Evolutionary conservation across 2,329 filamentous ascomycete species (phyloP).

Genomic region (Rutstroemia sp.): DNA sequence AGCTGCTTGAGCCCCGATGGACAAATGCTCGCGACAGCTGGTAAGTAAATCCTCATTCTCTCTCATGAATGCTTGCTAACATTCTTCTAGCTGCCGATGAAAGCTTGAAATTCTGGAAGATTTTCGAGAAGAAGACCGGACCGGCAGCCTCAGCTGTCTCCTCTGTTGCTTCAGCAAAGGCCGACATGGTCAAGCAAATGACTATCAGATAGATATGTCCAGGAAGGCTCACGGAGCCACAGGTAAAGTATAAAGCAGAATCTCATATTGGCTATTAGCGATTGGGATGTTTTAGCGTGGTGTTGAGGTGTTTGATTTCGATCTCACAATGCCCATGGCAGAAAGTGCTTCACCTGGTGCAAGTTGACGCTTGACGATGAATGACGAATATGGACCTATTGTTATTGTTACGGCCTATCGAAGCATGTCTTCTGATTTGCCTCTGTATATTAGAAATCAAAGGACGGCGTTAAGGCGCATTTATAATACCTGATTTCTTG

Average conservation of each 20-base stretch:
- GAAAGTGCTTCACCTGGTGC: conserved; percentile 38
- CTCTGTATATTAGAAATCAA: too few relatives aligned
- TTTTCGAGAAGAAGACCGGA: conserved; percentile 97
- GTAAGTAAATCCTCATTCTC: conserved; percentile 36
- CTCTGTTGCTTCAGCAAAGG: conserved; percentile 66
- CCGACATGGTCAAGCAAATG: conserved; percentile 88
- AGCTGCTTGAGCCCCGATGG: conserved; percentile 95
- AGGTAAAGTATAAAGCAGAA: conserved; percentile 28
- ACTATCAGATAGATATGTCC: conserved; percentile 63
- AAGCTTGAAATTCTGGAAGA: conserved; percentile 99
- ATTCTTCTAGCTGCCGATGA: conserved; percentile 69
- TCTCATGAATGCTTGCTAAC: conserved; percentile 25
- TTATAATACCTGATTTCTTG: too few relatives aligned
- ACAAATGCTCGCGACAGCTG: conserved; percentile 93
- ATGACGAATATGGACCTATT: conserved; percentile 12
- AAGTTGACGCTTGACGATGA: conserved; percentile 27
- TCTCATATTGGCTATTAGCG: conserved; percentile 35
- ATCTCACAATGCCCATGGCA: conserved; percentile 38
- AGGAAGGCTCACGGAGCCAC: conserved; percentile 21
- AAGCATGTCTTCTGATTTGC: neutral
- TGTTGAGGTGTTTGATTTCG: conserved; percentile 40
- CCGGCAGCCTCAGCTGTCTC: conserved; percentile 55
- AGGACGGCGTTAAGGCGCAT: too few relatives aligned
- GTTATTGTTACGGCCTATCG: neutral
- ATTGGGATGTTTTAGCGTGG: conserved; percentile 42